These are phyloP conservation scores for Lactarius indigo DNA, from an alignment of 768 basidiomycete genomes.

Conservation along the genomic window DNA sequence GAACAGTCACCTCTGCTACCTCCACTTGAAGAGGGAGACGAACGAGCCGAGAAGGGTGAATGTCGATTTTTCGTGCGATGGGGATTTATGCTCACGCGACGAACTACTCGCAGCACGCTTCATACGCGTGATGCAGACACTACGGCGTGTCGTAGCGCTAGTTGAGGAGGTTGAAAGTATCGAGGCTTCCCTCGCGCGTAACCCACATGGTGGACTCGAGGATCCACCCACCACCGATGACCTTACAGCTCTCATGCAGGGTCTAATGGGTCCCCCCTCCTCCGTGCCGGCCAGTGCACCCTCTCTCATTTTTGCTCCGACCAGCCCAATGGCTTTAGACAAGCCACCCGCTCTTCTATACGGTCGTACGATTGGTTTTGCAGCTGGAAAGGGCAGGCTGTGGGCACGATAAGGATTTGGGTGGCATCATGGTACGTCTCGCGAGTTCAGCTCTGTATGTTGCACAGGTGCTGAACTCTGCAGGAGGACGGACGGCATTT, in stretches of 20 bases:
- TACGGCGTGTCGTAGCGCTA: constrained; percentile 14
- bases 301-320: background rate
- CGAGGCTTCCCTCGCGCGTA: constrained; percentile 1
- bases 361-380: constrained; percentile 7
- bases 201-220: constrained; percentile 14
- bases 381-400: background rate
- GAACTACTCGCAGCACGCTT: background rate
- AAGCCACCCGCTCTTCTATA: background rate
- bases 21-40: constrained; percentile 1
- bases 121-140: constrained; percentile 6
- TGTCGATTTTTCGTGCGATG: background rate
- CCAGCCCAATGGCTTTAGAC: constrained; percentile 2
- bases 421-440: background rate
- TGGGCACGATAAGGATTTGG: background rate
- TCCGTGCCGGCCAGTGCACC: background rate
- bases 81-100: background rate
- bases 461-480: constrained; percentile 13
- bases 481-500: constrained; percentile 6
- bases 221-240: constrained; percentile 8
- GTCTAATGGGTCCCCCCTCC: constrained; percentile 7
- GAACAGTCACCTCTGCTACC: constrained; percentile 3
- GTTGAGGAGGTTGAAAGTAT: constrained; percentile 7
- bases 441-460: background rate
- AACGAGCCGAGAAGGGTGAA: constrained; percentile 1
- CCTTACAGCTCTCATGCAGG: constrained; percentile 11